A percentile compares a stretch with the other conserved stretches of the same genome.
These are phyloP conservation scores for Mortierella sp. DNA, from an alignment of 371 early-diverging fungal genomes.

Conservation along the genomic window DNA sequence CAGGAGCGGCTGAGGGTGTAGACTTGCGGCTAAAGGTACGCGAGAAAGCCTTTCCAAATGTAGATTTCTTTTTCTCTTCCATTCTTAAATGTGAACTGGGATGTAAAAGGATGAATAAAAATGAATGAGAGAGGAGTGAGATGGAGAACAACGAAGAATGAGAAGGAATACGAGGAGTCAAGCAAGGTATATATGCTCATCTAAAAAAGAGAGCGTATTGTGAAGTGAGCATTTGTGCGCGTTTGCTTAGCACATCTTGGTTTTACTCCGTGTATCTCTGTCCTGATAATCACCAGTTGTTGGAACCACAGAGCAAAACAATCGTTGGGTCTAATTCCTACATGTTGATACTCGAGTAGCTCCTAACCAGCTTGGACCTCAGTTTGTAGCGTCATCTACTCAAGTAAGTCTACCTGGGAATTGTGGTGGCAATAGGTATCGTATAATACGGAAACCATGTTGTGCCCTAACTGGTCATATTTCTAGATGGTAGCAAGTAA, in stretches of 20 bases:
- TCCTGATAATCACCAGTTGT: neutral
- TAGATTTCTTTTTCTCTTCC: slow-evolving; percentile 51
- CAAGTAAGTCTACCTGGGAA: no score
- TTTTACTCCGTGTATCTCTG: neutral
- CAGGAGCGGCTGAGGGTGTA: slow-evolving; percentile 5
- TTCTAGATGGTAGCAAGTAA: no score
- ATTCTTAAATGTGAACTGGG: slow-evolving; percentile 6
- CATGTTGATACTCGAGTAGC: no score
- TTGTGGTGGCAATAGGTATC: no score
- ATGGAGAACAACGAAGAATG: neutral
- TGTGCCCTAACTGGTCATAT: no score
- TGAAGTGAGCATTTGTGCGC: neutral
- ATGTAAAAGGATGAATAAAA: slow-evolving; percentile 5
- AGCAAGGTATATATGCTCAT: slow-evolving; percentile 6
- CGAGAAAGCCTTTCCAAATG: slow-evolving; percentile 50
- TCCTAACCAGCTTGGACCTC: no score
- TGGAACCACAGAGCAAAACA: neutral
- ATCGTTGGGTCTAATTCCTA: neutral
- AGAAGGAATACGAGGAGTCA: neutral
- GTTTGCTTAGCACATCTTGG: slow-evolving; percentile 26
- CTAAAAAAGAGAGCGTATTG: neutral
- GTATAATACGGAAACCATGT: no score
- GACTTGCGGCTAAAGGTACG: slow-evolving; percentile 48
- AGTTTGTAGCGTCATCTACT: no score
- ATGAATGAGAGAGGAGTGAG: neutral